Evolutionary conservation across 1,284 basidiomycete genomes (phyloP), one percentile per base, ranked within the genome.

Genomic region (Pisolithus thermaeus): DNA sequence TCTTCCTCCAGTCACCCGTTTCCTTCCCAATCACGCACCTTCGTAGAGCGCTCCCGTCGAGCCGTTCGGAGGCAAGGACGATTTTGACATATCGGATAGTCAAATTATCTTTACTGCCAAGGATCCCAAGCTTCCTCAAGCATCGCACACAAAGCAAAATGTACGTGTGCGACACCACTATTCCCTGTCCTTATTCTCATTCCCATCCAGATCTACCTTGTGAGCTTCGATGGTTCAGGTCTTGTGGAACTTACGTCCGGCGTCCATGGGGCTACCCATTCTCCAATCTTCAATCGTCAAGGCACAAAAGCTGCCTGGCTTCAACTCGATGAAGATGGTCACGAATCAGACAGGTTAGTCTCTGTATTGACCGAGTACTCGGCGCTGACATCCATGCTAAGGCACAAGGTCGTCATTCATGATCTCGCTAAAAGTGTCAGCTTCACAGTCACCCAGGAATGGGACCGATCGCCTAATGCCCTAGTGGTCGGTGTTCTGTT

Each of bases 81-180:
- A 92, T 66, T 92, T 87, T 58, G 83, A 87, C 56, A 72, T 92
- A 41, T 88, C 87, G 2, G 63, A 71, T 1, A 74, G 73, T 7
- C 76, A 84, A 52, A 76, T 96, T 45, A 76, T 92, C n/a, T 87
- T 94, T 61, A 90, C 90, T 2, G 76, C 91, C 50, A 94, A 94
- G 65, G 87, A 93, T 58, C 84, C 89, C 1, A 62, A 78, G 53
- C 74, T 92, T 25, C 80, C 81, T 9, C 72, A 79, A 46, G 87
- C 91, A 1, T 81, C 74, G 78, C 89, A 92, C 65, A 92, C 89
- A 2, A 88, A 84, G 63, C 85, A 90, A 61, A 82, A 90, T 61
- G 87, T 90, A 46, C 20, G 58, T 20, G 22, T 22, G 35, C 16
- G 30, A 46, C 38, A 4, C 22, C 47, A 28, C 23, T 52, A 4